Evolutionary conservation across 306 rosid species (phyloP), one percentile per base, ranked within the genome.

Genomic region (Begonia loranthoides): DNA sequence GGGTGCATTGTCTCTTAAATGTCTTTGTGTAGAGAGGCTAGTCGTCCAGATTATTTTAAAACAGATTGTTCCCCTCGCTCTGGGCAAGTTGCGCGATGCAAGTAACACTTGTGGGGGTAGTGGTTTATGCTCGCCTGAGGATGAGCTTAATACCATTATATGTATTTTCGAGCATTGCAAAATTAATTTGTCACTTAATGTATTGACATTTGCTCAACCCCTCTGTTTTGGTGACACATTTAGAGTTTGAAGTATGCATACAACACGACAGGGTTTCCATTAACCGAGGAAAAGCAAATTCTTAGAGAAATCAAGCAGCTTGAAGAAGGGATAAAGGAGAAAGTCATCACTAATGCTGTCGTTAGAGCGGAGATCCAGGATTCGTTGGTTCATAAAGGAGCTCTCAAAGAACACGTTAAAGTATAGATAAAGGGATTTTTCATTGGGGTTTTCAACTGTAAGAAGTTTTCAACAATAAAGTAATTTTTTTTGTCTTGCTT

Each of bases 181-280:
- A n/a, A n/a, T n/a, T n/a, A n/a, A n/a, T n/a, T n/a, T n/a, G n/a
- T n/a, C n/a, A n/a, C n/a, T n/a, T n/a, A n/a, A n/a, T n/a, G n/a
- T n/a, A n/a, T n/a, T n/a, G n/a, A n/a, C n/a, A n/a, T n/a, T n/a
- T n/a, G n/a, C n/a, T n/a, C n/a, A n/a, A n/a, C n/a, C n/a, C n/a
- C 17, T 50, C 17, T 16, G 40, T 38, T 41, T 67, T 58, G 69
- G 52, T 46, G 56, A 65, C 86, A 90, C 94, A 82, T 90, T 68
- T 62, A 80, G 19, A 67, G 87, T 64, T 64, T 85, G 48, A 74
- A 86, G 46, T 90, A 85, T 77, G 68, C 66, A 90, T 92, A 41
- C 99, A 92, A 63, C 99, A 92, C 9, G 99, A 92, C 75, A 92
- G 95, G 73, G 86, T n/a, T 92, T 66, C 75, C 94, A 1, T 67